These are phyloP conservation scores for Elaeis guineensis DNA, from an alignment of 176 grass and related monocot species.

Conservation along the genomic window DNA sequence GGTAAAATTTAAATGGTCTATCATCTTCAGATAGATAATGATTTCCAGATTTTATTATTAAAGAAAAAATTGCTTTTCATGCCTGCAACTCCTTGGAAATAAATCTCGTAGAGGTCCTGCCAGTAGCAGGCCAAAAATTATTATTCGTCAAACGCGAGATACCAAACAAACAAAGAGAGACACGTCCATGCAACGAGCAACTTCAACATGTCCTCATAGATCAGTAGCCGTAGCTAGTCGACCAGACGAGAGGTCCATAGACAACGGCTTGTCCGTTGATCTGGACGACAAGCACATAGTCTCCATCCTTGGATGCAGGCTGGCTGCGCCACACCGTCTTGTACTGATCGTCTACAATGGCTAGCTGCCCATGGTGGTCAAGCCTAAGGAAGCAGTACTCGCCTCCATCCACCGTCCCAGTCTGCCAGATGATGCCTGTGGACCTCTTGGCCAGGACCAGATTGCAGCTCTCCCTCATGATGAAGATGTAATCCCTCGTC, in stretches of 20 bases:
- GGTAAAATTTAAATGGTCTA: too few relatives aligned
- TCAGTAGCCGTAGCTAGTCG: too few relatives aligned
- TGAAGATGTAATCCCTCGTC: not conserved
- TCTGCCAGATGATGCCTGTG: not conserved
- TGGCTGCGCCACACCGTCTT: not conserved
- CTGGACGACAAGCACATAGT: not conserved
- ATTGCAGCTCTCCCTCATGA: conserved; percentile 1
- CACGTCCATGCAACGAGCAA: too few relatives aligned
- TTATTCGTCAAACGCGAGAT: too few relatives aligned
- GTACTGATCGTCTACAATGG: not conserved
- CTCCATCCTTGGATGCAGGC: not conserved
- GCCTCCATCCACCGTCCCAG: not conserved
- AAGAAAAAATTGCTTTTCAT: too few relatives aligned
- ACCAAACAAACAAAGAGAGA: too few relatives aligned
- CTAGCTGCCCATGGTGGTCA: conserved; percentile 11
- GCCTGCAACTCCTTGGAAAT: too few relatives aligned
- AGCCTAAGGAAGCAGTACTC: not conserved
- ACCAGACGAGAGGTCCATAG: not conserved
- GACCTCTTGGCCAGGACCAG: not conserved
- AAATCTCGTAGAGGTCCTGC: too few relatives aligned
- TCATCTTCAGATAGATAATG: too few relatives aligned
- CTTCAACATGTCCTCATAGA: too few relatives aligned
- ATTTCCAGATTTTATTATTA: too few relatives aligned
- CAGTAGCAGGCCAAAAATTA: too few relatives aligned
- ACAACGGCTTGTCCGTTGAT: conserved; percentile 2